Base-by-base conservation (phyloP, 2,329 filamentous ascomycete genomes). In the Malbranchea zuffiana region DNA sequence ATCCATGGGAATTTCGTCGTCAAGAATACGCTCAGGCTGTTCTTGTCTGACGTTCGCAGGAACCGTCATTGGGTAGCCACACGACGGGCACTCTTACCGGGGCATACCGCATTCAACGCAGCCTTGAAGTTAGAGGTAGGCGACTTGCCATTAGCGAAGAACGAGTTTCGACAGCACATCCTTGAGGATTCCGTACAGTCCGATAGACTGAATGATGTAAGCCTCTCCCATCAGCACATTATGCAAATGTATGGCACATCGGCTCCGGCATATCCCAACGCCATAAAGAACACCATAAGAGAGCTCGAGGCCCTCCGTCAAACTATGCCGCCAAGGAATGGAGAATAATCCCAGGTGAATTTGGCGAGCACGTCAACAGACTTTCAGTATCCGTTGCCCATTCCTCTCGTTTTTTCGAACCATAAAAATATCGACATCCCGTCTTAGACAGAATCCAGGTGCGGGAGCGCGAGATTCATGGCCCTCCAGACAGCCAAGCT, bases 171-270 rank as follows among this genome's bases (percentile, higher is more conserved):
- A 30, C 56, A 53, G 11, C n/a, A 59, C 23, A 5, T 47, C 31
- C 25, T 54, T 25, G 1, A 65, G 36, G 3, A 33, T 44, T 2
- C 25, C 42, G 30, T 52, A 66, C 3, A 68, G 25, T 1, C 49
- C 53, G 1, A 65, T 35, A 1, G 51, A 49, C 18, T 52, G 17
- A 2, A 34, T 41, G n/a, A 70, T 52, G 25, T 62, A 60, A 0
- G 58, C 58, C 30, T 55, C 62, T 30, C 63, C 45, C 0, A 66
- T 55, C 2, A 70, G 56, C 59, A 68, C 65, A 47, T 69, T 67
- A 50, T 71, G 60, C 4, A 71, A 48, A 41, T 71, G 67, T 1
- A 69, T 39, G 3, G 64, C 29, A 15, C 0, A 60, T 47, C 1
- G 61, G 51, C 28, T 69, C 66, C 0, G 53, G 54, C 0, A 64